Conservation (phyloP, 2,329 filamentous ascomycete genomes). For the Colletotrichum sp. region DNA sequence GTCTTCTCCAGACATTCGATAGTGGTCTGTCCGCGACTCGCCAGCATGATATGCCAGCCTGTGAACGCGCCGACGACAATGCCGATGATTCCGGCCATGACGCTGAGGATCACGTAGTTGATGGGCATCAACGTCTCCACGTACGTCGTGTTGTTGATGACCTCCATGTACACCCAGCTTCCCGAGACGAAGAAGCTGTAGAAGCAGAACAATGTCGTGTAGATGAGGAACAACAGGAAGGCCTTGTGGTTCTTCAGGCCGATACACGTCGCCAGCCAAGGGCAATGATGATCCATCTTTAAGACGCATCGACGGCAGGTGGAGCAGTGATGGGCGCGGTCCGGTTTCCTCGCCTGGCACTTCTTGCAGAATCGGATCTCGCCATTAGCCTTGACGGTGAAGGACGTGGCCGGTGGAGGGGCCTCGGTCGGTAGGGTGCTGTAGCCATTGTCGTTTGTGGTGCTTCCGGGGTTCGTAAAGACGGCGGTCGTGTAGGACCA, state of each 20-base stretch:
- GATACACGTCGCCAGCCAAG: constrained; percentile 96
- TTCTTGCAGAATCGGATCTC: constrained; percentile 95
- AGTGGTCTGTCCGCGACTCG: constrained; percentile 82
- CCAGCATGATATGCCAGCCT: constrained; percentile 87
- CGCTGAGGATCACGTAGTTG: constrained; percentile 87
- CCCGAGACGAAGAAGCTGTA: constrained; percentile 78
- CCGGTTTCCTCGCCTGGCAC: constrained; percentile 92
- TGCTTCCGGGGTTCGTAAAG: constrained; percentile 86
- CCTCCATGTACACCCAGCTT: constrained; percentile 84
- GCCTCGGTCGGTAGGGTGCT: constrained; percentile 80
- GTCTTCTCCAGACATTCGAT: constrained; percentile 98
- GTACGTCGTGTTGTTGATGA: constrained; percentile 73
- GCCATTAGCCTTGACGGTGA: constrained; percentile 93
- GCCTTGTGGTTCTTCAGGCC: constrained; percentile 95
- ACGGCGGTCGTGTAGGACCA: constrained; percentile 92
- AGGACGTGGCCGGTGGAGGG: constrained; percentile 66
- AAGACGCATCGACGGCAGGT: constrained; percentile 92
- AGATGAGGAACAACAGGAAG: constrained; percentile 90
- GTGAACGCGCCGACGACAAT: constrained; percentile 90
- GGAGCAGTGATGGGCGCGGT: constrained; percentile 95
- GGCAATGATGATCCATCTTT: constrained; percentile 99
- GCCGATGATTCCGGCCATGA: constrained; percentile 89
- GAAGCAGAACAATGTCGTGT: constrained; percentile 86
- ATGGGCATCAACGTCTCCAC: constrained; percentile 82
- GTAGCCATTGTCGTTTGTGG: constrained; percentile 72